A percentile compares a stretch with the other conserved stretches of the same genome.
Conservation (phyloP, 1,139 yeast species). For the Wickerhamiella infanticola region DNA sequence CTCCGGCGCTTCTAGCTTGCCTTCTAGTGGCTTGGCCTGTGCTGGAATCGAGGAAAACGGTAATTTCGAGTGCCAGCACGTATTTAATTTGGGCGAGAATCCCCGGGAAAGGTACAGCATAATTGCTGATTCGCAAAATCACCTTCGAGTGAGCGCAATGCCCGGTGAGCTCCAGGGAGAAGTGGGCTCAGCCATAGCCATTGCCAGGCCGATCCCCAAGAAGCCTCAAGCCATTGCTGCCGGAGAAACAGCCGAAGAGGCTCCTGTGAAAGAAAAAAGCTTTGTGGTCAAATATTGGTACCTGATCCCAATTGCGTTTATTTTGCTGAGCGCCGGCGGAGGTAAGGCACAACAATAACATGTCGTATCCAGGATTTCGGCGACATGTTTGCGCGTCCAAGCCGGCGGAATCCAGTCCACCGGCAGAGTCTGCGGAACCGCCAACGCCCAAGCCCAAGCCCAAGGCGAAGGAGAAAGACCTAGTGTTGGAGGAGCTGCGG, state of each 20-base stretch:
- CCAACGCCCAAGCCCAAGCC: neutral
- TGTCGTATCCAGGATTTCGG: neutral
- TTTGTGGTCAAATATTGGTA: conserved; percentile 28
- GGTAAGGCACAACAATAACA: conserved; percentile 6
- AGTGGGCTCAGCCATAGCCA: neutral
- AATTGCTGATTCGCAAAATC: neutral
- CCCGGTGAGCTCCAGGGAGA: neutral
- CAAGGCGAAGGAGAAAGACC: conserved; percentile 1
- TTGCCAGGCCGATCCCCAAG: neutral
- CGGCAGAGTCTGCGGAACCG: too few species aligned
- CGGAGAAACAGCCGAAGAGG: conserved; percentile 1
- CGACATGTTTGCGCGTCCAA: too few species aligned
- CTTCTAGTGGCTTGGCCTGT: conserved; percentile 12
- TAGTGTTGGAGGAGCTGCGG: neutral
- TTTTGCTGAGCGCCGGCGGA: conserved; percentile 14
- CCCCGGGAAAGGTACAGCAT: neutral
- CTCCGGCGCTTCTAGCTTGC: neutral
- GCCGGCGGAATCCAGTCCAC: too few species aligned
- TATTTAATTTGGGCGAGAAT: conserved; percentile 4
- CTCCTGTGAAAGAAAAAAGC: conserved; percentile 18
- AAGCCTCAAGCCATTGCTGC: neutral
- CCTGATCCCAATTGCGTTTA: conserved; percentile 21
- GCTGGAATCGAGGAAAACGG: conserved; percentile 14
- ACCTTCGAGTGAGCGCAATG: neutral
- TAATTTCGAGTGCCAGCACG: conserved; percentile 15